Evolutionary conservation across 228 moss, liverwort and hornwort genomes (phyloP).

Genomic region (Sphagnum fallax): DNA sequence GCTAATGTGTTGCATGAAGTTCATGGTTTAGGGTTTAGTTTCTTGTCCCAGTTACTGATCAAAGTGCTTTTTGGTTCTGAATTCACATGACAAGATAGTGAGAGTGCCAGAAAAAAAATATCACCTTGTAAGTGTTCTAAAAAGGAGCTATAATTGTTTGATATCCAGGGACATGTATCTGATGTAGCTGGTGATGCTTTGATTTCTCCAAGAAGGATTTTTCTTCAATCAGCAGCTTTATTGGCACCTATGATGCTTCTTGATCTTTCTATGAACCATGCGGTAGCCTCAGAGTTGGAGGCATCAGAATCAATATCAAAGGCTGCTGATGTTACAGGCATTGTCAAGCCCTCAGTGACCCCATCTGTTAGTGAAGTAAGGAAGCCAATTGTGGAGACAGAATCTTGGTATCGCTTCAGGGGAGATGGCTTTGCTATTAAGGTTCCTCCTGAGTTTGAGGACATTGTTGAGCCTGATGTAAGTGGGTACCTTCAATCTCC

Average conservation of each 20-base stretch:
- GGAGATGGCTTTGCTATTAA: slow-evolving; percentile 80
- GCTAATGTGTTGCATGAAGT: too few relatives aligned
- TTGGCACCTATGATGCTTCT: slow-evolving; percentile 32
- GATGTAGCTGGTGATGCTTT: slow-evolving; percentile 1
- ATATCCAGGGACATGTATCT: slow-evolving; percentile 4
- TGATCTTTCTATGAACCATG: slow-evolving; percentile 22
- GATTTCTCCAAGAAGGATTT: slow-evolving; percentile 18
- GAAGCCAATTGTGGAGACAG: slow-evolving; percentile 34
- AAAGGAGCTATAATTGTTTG: too few relatives aligned
- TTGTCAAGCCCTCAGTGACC: slow-evolving; percentile 3
- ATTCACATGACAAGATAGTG: too few relatives aligned
- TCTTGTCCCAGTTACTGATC: too few relatives aligned
- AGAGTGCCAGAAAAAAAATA: too few relatives aligned
- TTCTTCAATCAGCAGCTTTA: slow-evolving; percentile 27
- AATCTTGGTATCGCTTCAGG: slow-evolving; percentile 73
- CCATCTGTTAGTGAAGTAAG: slow-evolving; percentile 13
- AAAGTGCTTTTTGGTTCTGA: too few relatives aligned
- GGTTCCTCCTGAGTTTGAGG: slow-evolving; percentile 84
- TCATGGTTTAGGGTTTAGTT: too few relatives aligned
- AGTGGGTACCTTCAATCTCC: slow-evolving; percentile 4
- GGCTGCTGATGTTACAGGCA: slow-evolving; percentile 8
- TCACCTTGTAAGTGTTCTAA: too few relatives aligned
- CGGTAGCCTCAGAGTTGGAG: slow-evolving; percentile 12
- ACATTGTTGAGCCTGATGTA: slow-evolving; percentile 73
- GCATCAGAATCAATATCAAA: slow-evolving; percentile 13